Base-by-base conservation (phyloP, 768 basidiomycete species). In the Tylopilus balloui region DNA sequence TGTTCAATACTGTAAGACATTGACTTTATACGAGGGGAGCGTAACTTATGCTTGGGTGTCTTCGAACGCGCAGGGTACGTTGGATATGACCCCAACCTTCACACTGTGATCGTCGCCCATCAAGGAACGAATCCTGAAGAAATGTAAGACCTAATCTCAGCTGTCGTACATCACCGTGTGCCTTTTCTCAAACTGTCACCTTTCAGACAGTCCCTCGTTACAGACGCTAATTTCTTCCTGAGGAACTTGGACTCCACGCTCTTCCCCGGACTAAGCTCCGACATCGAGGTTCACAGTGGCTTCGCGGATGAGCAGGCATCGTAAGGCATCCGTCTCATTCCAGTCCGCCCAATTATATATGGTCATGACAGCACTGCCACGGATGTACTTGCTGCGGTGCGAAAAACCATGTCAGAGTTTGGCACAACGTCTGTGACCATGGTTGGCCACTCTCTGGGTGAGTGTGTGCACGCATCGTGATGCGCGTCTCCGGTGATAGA, bases 261-360 rank as follows among this genome's bases (percentile, higher is more conserved):
- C 9, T 83, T 83, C 66, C 79, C 79, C 0, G 78, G 78, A 3
- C 43, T 83, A 6, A 58, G 59, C 36, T 70, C 73, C 6, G 45
- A 55, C 10, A 65, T 82, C 2, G 12, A 70, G 52, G 71, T 69
- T 4, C 81, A 83, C 50, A 51, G 48, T 24, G 81, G 81, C 1
- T 83, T 83, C 52, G 58, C 47, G 11, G 55, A 57, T 2, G 71
- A 67, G 4, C 80, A 83, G 4, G 69, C 74, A 4, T 51, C 42
- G 80, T 80, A 57, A 25, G 71, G 14, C 11, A 31, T 31, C 2
- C 35, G n/a, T 37, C 19, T 50, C n/a, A 13, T 38, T 46, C 17
- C 13, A n/a, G 40, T 38, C 3, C 17, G 11, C 3, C 24, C 25
- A 17, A 12, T 32, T 40, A 4, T 17, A 40, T 34, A 23, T 28